A percentile compares a stretch with the other conserved stretches of the same genome.
Conservation (phyloP, 495 filamentous ascomycete species). For the Hypomontagnella submonticulosa region DNA sequence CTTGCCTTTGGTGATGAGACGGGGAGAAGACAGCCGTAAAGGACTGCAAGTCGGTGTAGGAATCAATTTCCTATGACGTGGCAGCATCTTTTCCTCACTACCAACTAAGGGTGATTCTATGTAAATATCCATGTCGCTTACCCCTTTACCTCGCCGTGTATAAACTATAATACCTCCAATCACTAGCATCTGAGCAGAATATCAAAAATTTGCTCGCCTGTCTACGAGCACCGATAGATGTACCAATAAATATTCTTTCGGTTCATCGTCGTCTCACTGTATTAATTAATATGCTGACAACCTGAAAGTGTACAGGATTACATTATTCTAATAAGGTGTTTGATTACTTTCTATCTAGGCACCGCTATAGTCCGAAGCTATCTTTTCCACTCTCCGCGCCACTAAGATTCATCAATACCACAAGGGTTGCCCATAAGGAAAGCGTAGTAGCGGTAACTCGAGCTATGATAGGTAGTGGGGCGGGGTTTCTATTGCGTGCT, state of each 20-base stretch:
- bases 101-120: background rate
- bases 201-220: background rate
- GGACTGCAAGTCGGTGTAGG: constrained; percentile 93
- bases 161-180: background rate
- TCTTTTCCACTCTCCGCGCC: no score
- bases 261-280: no score
- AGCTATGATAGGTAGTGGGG: background rate
- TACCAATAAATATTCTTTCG: background rate
- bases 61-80: constrained; percentile 85
- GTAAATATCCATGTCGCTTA: constrained; percentile 14
- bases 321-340: no score
- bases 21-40: constrained; percentile 87
- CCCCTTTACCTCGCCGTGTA: background rate
- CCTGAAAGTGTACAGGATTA: no score
- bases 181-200: background rate
- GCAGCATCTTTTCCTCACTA: background rate
- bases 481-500: constrained; percentile 18
- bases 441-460: no score
- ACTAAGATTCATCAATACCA: no score
- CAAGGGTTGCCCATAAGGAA: no score
- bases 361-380: no score
- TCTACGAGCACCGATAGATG: background rate
- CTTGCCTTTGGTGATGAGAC: constrained; percentile 81
- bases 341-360: no score
- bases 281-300: no score